Evolutionary conservation across 805 yeast genomes (phyloP).

Genomic region (Schizosaccharomyces japonicus): DNA sequence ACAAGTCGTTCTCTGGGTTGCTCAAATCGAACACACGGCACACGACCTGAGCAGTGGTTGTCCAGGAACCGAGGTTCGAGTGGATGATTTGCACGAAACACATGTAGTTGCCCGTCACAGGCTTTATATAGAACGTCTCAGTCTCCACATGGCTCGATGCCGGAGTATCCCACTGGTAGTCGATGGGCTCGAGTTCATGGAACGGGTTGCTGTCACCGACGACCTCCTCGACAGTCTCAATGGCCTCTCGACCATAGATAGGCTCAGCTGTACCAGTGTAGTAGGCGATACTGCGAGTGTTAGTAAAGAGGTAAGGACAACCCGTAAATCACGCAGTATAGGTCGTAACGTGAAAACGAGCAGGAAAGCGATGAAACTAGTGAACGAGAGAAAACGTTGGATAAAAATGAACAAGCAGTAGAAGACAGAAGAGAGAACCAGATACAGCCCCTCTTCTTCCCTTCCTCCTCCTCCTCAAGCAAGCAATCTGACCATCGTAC

Average conservation of each 20-base stretch:
- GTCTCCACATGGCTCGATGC: constrained; percentile 81
- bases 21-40: constrained; percentile 45
- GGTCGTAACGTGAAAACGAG: not conserved
- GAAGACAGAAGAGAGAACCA: not conserved
- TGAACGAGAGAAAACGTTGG: not conserved
- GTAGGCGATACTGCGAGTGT: constrained; percentile 39
- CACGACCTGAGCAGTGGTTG: constrained; percentile 54
- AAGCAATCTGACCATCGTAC: no score
- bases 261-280: constrained; percentile 96
- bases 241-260: constrained; percentile 79
- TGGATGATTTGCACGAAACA: constrained; percentile 77
- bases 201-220: constrained; percentile 31
- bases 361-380: not conserved
- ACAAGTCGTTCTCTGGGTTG: constrained; percentile 30
- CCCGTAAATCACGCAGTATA: no score
- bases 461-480: no score
- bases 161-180: constrained; percentile 55
- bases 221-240: constrained; percentile 53
- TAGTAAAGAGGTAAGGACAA: not conserved
- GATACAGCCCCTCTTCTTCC: no score
- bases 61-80: constrained; percentile 41
- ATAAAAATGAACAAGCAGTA: not conserved
- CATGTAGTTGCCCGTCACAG: constrained; percentile 41
- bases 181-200: constrained; percentile 35
- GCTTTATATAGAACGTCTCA: constrained; percentile 66